These are phyloP conservation scores for Sclerotinia sclerotiorum DNA, from an alignment of 2,329 filamentous ascomycete species.

Conservation along the genomic window DNA sequence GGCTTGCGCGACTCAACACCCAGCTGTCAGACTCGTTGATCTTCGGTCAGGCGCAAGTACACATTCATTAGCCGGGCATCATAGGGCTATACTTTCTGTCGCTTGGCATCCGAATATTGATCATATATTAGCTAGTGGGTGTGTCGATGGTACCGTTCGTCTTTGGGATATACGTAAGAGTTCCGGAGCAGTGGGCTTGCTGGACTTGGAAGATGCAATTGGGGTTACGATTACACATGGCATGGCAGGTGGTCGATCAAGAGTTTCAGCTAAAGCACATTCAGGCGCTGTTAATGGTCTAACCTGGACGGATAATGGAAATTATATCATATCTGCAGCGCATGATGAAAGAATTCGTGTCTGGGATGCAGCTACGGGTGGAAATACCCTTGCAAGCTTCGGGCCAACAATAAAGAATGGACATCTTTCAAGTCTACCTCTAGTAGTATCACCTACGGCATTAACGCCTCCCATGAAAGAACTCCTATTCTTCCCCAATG, in stretches of 20 bases:
- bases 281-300: constrained; percentile 80
- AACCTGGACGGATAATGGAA: constrained; percentile 78
- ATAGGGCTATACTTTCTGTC: constrained; percentile 65
- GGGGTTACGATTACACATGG: constrained; percentile 55
- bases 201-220: constrained; percentile 81
- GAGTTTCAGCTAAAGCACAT: constrained; percentile 65
- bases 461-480: constrained; percentile 59
- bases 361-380: constrained; percentile 78
- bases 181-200: constrained; percentile 69
- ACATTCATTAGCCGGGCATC: constrained; percentile 68
- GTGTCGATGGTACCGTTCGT: constrained; percentile 79
- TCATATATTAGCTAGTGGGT: constrained; percentile 77
- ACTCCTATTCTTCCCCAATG: constrained; percentile 78
- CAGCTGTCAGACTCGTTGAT: constrained; percentile 80
- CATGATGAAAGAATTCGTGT: constrained; percentile 83
- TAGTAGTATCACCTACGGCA: constrained; percentile 63
- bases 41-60: constrained; percentile 76
- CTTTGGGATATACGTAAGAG: constrained; percentile 87
- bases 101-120: constrained; percentile 82
- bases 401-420: constrained; percentile 77
- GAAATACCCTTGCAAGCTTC: constrained; percentile 86
- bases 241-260: constrained; percentile 44
- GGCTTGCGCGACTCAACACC: constrained; percentile 84
- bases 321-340: constrained; percentile 74
- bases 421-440: constrained; percentile 59